Conservation (phyloP, 2,329 filamentous ascomycete genomes). For the Ophiocordyceps camponoti-leonardi region DNA sequence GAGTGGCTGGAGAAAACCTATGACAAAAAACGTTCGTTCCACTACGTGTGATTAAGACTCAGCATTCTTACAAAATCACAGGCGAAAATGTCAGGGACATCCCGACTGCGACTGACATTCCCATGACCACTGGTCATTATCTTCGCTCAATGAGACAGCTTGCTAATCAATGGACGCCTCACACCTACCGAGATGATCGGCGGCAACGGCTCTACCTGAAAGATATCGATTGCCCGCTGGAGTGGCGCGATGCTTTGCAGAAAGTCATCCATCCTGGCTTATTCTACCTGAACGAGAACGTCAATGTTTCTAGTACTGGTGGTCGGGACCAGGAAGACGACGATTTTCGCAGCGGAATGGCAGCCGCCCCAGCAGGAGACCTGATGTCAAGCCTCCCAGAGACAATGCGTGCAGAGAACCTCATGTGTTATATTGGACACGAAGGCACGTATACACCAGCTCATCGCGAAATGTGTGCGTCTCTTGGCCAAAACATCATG, state of each 20-base stretch:
- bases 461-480: conserved; percentile 95
- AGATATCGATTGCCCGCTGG: conserved; percentile 82
- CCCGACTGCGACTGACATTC: conserved; percentile 51
- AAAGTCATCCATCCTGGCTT: conserved; percentile 65
- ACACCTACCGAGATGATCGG: conserved; percentile 61
- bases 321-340: conserved; percentile 19
- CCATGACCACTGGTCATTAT: conserved; percentile 81
- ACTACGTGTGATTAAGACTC: no score
- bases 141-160: conserved; percentile 72
- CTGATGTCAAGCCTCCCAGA: conserved; percentile 82
- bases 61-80: conserved; percentile 16
- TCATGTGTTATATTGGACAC: conserved; percentile 97
- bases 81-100: conserved; percentile 79
- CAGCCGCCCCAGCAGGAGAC: conserved; percentile 62
- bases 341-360: conserved; percentile 31
- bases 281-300: conserved; percentile 78
- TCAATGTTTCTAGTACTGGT: conserved; percentile 20
- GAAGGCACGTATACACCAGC: conserved; percentile 94
- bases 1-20: conserved; percentile 68
- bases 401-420: conserved; percentile 82
- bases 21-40: conserved; percentile 54
- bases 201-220: conserved; percentile 87
- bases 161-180: conserved; percentile 61
- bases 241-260: conserved; percentile 70
- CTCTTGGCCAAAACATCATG: conserved; percentile 95